phyloP scores from a whole-genome alignment of 2,329 filamentous ascomycete genomes.

The Magnaporthiopsis rhizophila region DNA sequence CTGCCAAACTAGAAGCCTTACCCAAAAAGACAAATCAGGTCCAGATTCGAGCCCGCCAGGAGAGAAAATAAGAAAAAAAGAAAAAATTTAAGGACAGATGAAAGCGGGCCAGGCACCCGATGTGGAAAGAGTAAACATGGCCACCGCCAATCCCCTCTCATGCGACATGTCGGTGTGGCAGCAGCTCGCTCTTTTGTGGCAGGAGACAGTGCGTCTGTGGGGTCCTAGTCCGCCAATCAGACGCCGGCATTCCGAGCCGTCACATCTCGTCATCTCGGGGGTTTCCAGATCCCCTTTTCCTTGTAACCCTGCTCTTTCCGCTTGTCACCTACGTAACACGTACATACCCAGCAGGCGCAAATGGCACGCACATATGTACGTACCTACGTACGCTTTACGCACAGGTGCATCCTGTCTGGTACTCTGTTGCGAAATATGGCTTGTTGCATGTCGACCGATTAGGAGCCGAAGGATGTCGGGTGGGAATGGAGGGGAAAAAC shows the following conservation, averaged over 20 bases:
- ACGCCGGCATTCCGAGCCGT: background rate
- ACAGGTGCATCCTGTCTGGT: background rate
- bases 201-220: background rate
- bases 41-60: background rate
- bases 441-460: background rate
- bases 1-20: background rate
- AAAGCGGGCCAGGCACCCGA: background rate
- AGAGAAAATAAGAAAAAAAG: too few relatives aligned
- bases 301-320: too few relatives aligned
- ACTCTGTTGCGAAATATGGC: background rate
- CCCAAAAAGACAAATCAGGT: background rate
- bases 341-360: background rate
- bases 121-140: background rate
- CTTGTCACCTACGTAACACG: background rate
- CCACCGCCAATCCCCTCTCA: background rate
- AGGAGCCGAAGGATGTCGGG: background rate
- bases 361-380: background rate
- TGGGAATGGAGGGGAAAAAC: background rate
- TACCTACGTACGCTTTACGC: background rate
- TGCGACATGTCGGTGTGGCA: background rate
- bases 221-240: background rate
- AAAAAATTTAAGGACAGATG: too few relatives aligned
- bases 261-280: background rate
- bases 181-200: background rate
- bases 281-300: background rate